These are phyloP conservation scores for Globisporangium orthogonon DNA, from an alignment of 352 stramenopile genomes.

Conservation along the genomic window DNA sequence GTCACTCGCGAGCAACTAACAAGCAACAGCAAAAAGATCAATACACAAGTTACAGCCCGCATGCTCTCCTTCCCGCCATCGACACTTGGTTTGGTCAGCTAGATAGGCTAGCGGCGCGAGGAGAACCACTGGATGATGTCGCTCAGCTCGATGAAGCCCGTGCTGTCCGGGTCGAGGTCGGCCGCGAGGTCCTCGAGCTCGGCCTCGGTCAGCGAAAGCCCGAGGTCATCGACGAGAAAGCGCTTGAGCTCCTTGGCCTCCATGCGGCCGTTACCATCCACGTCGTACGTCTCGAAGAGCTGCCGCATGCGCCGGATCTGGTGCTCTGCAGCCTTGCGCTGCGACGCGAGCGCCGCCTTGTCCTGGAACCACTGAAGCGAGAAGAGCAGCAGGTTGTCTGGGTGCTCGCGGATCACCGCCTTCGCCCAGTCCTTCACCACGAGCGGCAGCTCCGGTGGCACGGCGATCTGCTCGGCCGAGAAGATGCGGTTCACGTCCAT, in stretches of 20 bases:
- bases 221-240: slow-evolving; percentile 63
- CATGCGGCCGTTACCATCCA: slow-evolving; percentile 77
- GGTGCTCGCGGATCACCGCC: slow-evolving; percentile 77
- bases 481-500: slow-evolving; percentile 94
- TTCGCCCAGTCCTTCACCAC: slow-evolving; percentile 91
- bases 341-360: slow-evolving; percentile 49
- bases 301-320: slow-evolving; percentile 63
- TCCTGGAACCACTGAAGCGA: slow-evolving; percentile 85
- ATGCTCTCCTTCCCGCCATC: no score
- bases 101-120: slow-evolving; percentile 33
- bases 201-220: slow-evolving; percentile 40
- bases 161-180: slow-evolving; percentile 67
- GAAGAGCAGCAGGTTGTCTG: slow-evolving; percentile 71
- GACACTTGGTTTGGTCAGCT: no score
- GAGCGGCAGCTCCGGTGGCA: slow-evolving; percentile 78
- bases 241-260: slow-evolving; percentile 61
- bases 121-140: slow-evolving; percentile 84
- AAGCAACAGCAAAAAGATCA: neutral
- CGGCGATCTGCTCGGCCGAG: slow-evolving; percentile 88
- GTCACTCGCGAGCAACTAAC: neutral
- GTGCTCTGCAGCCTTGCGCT: slow-evolving; percentile 56
- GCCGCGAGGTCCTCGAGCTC: slow-evolving; percentile 64
- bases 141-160: slow-evolving; percentile 74
- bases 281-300: slow-evolving; percentile 75
- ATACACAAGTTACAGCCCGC: neutral